Evolutionary conservation across 192 early-diverging fungal species (phyloP), one percentile per base, ranked within the genome.

Genomic region (Umbelopsis isabellina): DNA sequence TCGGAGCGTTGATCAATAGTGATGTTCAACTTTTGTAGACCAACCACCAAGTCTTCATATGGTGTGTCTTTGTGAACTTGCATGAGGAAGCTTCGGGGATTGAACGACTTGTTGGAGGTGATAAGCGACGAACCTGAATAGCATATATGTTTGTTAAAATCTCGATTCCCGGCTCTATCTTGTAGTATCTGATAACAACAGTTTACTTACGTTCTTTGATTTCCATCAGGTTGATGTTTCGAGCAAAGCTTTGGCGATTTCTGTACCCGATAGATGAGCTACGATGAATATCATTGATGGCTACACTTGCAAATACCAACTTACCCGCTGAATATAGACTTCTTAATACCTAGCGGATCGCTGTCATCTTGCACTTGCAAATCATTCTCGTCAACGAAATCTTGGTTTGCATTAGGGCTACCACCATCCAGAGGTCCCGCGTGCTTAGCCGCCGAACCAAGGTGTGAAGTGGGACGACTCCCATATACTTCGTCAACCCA

Each of bases 21-120:
- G 65, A 77, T 79, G 53, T 90, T 83, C 33, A 99, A 79, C 7
- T 80, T 79, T 35, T 91, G 77, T n/a, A 90, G 86, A 4, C 96
- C 97, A 21, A 76, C 71, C 44, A 91, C 88, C 45, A 99, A 81
- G 21, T 97, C 95, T 0, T 86, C 85, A 73, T 92, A 97, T 4
- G 91, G 83, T n/a, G 97, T 94, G 52, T 90, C 86, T 25, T 82
- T 82, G 81, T 99, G 97, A 0, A 97, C 91, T 20, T 88, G 83
- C 10, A 88, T 84, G 67, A 99, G 84, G 67, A 96, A 99, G 27
- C 82, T 72, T 21, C 84, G 83, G 8, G 95, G 88, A 41, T 79
- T 80, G 66, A 87, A 87, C 4, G 77, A 75, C 66, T 84, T 87
- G 45, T 79, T 81, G 61, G 79, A 66, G 2, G 89, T 85, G 49